phyloP scores from a whole-genome alignment of 345 rosid genomes.

The Murraya koenigii region DNA sequence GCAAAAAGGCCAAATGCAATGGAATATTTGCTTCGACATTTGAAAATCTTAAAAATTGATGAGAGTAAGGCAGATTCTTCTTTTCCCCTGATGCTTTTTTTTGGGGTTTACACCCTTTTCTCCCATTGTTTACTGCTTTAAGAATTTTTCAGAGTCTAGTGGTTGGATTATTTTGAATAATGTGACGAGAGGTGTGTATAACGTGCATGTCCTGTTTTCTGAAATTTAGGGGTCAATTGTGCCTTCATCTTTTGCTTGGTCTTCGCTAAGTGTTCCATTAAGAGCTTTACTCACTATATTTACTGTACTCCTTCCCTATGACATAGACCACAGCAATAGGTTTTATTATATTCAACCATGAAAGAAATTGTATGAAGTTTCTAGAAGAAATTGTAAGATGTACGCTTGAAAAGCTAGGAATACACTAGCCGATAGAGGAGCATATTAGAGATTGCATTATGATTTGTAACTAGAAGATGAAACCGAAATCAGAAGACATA shows the following conservation, averaged over 20 bases:
- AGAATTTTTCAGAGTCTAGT: background rate
- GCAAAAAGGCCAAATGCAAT: background rate
- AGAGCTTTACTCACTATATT: too few species aligned
- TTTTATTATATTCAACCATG: background rate
- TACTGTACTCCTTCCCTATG: background rate
- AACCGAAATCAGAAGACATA: background rate
- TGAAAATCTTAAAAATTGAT: background rate
- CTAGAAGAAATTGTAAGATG: background rate
- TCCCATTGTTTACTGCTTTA: background rate
- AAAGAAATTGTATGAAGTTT: background rate
- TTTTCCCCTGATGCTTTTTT: background rate
- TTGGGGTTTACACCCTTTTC: background rate
- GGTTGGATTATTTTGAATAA: background rate
- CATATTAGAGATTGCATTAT: background rate
- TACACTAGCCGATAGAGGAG: background rate
- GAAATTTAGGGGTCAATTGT: background rate
- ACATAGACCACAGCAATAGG: background rate
- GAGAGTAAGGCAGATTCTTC: background rate
- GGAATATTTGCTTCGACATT: background rate
- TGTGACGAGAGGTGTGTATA: too few species aligned
- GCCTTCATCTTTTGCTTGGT: background rate
- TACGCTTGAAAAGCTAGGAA: background rate
- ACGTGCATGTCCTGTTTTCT: background rate
- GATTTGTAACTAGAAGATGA: background rate
- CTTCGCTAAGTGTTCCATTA: background rate